Evolutionary conservation across 2,329 filamentous ascomycete species (phyloP).

Genomic region (Penicillium psychrosexuale): DNA sequence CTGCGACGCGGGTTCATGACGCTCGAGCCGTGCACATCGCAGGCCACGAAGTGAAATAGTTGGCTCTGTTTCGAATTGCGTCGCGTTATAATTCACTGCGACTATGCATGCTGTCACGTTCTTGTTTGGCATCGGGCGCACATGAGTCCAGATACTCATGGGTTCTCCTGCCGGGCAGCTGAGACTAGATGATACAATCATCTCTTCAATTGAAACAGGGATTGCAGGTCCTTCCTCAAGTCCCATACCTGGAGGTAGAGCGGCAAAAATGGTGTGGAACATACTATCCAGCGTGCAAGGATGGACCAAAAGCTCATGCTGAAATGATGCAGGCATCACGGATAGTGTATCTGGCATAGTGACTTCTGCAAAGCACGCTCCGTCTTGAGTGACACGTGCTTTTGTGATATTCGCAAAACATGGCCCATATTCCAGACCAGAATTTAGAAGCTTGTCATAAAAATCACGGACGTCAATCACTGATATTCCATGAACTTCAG

Average conservation of each 20-base stretch:
- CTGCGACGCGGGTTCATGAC: neutral
- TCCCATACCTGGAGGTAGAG: slow-evolving; percentile 10
- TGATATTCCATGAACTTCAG: slow-evolving; percentile 5
- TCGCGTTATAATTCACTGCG: neutral
- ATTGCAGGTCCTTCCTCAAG: slow-evolving; percentile 16
- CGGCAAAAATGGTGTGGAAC: slow-evolving; percentile 29
- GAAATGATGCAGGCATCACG: slow-evolving; percentile 28
- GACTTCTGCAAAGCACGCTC: slow-evolving; percentile 20
- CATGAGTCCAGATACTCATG: slow-evolving; percentile 12
- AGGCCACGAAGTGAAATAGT: slow-evolving; percentile 16
- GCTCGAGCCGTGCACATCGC: slow-evolving; percentile 13
- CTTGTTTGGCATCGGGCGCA: neutral
- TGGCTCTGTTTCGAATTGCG: neutral
- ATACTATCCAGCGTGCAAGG: slow-evolving; percentile 33
- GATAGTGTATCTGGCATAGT: slow-evolving; percentile 26
- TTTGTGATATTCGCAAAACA: slow-evolving; percentile 25
- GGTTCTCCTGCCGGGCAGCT: slow-evolving; percentile 4
- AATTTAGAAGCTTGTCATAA: slow-evolving; percentile 23
- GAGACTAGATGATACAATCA: slow-evolving; percentile 14
- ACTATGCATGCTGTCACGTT: slow-evolving; percentile 16
- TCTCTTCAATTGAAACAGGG: slow-evolving; percentile 23
- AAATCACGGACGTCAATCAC: slow-evolving; percentile 22
- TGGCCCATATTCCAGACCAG: slow-evolving; percentile 31
- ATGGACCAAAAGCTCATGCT: slow-evolving; percentile 29
- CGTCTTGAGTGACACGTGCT: slow-evolving; percentile 9